Percentiles rank a stretch among this genome's conserved stretches.
Evolutionary conservation across 75 land plant species (phyloP).

Genomic region (Picea sitchensis): DNA sequence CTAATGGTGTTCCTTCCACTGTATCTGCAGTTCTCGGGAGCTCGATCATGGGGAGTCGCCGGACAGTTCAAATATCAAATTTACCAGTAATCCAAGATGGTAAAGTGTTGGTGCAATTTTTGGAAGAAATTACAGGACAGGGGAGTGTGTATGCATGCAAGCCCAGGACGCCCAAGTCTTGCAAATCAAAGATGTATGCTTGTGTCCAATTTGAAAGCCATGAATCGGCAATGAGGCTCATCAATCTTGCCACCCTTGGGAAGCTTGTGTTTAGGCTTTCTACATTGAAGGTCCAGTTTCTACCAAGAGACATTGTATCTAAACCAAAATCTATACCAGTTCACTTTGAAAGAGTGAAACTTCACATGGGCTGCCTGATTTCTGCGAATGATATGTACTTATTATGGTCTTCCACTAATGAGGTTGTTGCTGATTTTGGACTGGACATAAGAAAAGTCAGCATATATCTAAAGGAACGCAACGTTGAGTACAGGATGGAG

Average conservation of each 20-base stretch:
- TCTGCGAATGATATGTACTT: not conserved
- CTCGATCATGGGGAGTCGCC: constrained; percentile 10
- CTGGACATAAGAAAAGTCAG: constrained; percentile 3
- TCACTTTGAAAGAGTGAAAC: not conserved
- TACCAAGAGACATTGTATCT: constrained; percentile 37
- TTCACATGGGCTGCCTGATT: not conserved
- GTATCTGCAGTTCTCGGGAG: not conserved
- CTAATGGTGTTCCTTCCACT: not conserved
- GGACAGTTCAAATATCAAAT: constrained; percentile 35
- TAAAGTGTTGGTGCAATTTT: constrained; percentile 26
- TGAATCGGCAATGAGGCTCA: constrained; percentile 25
- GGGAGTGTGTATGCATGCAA: constrained; percentile 39
- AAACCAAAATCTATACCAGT: constrained; percentile 35
- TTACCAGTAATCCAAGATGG: constrained; percentile 25
- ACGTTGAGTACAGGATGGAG: constrained; percentile 6
- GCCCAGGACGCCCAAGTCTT: constrained; percentile 13
- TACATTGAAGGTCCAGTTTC: constrained; percentile 27
- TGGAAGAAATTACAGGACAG: constrained; percentile 49
- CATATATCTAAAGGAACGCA: not conserved
- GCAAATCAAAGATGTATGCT: constrained; percentile 26
- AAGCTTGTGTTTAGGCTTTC: constrained; percentile 19
- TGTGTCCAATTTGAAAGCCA: constrained; percentile 50
- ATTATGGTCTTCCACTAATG: not conserved
- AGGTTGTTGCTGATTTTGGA: not conserved
- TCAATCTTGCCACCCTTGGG: constrained; percentile 10